Base-by-base conservation (phyloP, 1,284 basidiomycete genomes). In the Sanghuangporus baumii region DNA sequence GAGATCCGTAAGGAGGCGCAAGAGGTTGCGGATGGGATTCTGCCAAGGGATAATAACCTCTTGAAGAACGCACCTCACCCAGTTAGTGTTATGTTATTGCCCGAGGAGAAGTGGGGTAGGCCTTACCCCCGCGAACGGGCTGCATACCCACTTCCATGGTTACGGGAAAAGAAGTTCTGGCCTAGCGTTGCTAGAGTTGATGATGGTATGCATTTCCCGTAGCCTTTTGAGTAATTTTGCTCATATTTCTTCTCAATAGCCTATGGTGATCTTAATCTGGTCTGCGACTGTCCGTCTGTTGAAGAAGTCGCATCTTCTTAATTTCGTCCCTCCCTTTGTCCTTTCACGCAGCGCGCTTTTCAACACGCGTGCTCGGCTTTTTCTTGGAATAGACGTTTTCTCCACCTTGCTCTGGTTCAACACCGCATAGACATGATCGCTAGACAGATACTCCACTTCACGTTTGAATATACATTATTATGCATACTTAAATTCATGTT, bases 61-160 rank as follows among this genome's bases (percentile, higher is more conserved):
- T 81, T 99, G 69, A 95, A 90, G 77, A 95, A 97, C 71, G 94
- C 96, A 0, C 96, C 96, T 48, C 96, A 98, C 74, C 89, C 96
- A 0, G 81, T 93, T 47, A 84, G 87, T 48, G 82, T 89, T 48
- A 80, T 98, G 60, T 80, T 87, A 6, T 67, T 83, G 16, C 78
- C 87, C 11, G 87, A 88, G 58, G 82, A 81, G 59, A 81, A 94
- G 65, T 99, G 96, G 96, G 86, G 91, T 69, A 81, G 86, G 89
- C 93, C 94, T 26, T 97, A 97, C 74, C 86, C 92, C 54, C 87
- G 94, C 40, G 83, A 92, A 67, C 81, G 85, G 66, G 95, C 95
- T 31, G 94, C 85, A 12, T 96, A 91, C 74, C 94, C 95, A 41
- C 74, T 93, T 66, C 79, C 87, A 34, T 89, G 84, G 78, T 80